These are phyloP conservation scores for Hyphodiscus sp. DNA, from an alignment of 2,329 filamentous ascomycete genomes.

Conservation along the genomic window DNA sequence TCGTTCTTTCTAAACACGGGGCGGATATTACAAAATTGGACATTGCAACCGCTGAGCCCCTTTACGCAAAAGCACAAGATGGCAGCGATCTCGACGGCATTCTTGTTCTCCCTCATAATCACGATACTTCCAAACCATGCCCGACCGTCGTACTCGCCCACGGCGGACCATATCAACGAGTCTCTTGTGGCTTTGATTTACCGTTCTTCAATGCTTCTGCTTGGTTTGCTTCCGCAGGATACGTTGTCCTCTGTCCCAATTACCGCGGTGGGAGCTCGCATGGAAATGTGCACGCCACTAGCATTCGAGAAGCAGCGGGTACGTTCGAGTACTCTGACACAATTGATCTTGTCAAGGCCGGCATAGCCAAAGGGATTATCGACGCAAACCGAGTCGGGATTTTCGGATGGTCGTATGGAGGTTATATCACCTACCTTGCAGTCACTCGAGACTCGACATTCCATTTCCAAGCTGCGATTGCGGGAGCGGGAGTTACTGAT, in stretches of 20 bases:
- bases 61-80: slow-evolving; percentile 24
- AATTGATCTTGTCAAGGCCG: slow-evolving; percentile 29
- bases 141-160: slow-evolving; percentile 33
- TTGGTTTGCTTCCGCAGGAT: slow-evolving; percentile 30
- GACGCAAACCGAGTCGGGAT: slow-evolving; percentile 30
- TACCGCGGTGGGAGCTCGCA: slow-evolving; percentile 33
- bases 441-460: slow-evolving; percentile 33
- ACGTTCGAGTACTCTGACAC: slow-evolving; percentile 34
- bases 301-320: slow-evolving; percentile 28
- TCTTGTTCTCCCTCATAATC: slow-evolving; percentile 20
- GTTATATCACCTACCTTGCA: slow-evolving; percentile 33
- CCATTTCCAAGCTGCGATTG: slow-evolving; percentile 32
- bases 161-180: slow-evolving; percentile 31
- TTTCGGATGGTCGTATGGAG: slow-evolving; percentile 35
- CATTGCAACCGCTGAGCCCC: slow-evolving; percentile 20
- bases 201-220: slow-evolving; percentile 20
- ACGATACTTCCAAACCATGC: slow-evolving; percentile 14
- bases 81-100: slow-evolving; percentile 27
- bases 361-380: slow-evolving; percentile 29
- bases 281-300: slow-evolving; percentile 30
- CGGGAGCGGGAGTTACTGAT: slow-evolving; percentile 33
- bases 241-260: slow-evolving; percentile 33
- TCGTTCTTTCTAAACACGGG: slow-evolving; percentile 23
- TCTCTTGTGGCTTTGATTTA: slow-evolving; percentile 28
- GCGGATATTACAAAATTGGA: slow-evolving; percentile 12